Conservation (phyloP, 176 grass and related monocot species). For the Eragrostis nindensis region DNA sequence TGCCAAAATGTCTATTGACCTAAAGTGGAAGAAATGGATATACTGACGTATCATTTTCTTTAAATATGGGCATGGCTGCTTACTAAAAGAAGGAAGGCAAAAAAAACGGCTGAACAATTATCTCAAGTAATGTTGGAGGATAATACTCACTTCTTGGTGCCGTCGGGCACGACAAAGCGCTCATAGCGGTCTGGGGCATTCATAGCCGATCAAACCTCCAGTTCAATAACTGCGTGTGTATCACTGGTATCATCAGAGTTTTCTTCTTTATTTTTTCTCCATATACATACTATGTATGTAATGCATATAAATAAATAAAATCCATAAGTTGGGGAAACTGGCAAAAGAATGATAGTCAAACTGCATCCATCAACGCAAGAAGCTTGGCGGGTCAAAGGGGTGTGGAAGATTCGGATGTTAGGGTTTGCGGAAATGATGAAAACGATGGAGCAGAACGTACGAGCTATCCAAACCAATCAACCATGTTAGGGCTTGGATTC, state of each 20-base stretch:
- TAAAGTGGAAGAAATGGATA: not conserved
- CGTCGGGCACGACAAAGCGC: constrained; percentile 49
- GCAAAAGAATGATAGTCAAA: not conserved
- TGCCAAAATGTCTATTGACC: not conserved
- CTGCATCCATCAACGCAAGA: no score
- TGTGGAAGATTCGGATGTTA: not conserved
- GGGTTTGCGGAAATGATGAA: not conserved
- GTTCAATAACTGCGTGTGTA: not conserved
- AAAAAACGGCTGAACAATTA: not conserved
- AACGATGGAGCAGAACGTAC: no score
- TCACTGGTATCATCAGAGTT: not conserved
- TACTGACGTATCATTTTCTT: not conserved
- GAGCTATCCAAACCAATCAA: no score
- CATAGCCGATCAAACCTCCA: constrained; percentile 30
- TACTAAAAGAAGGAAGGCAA: not conserved
- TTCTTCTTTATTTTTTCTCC: no score
- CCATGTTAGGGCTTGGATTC: no score
- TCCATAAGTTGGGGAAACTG: not conserved
- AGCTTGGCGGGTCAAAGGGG: not conserved
- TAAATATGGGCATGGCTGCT: not conserved
- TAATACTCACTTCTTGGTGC: constrained; percentile 52
- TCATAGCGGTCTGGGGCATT: constrained; percentile 54
- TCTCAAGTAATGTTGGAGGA: not conserved
- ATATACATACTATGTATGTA: no score
- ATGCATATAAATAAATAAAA: not conserved